Base-by-base conservation (phyloP, 768 basidiomycete species). In the Butyriboletus loyo region DNA sequence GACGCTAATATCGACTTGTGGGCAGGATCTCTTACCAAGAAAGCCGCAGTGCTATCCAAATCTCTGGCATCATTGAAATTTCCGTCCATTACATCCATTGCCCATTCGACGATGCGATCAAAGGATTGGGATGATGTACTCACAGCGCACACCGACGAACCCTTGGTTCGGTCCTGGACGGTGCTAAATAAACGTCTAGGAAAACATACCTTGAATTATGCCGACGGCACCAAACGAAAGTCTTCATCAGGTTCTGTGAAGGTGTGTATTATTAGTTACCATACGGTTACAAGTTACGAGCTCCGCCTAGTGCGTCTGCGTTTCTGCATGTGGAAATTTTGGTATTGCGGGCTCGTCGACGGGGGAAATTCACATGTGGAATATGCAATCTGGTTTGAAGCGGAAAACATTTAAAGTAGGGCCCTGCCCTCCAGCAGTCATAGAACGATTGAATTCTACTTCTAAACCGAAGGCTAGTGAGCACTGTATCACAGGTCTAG, bases 101-200 rank as follows among this genome's bases (percentile, higher is more conserved):
- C 92, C 0, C 87, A 84, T 67, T 93, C 92, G 1, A 78, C 84
- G 1, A 77, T 86, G 1, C 81, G 94, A 25, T 79, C 89, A 9
- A 96, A 93, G 67, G 95, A 99, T 57, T 99, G 97, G 97, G 96
- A 98, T 64, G 94, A 98, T 63, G 86, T 98, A 39, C 68, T 99
- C 6, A 94, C 95, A n/a, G 83, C 84, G 0, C 95, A 98, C 66
- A 74, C 81, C 1, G 91, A 92, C 42, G 94, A 96, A 60, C 77
- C 82, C 4, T 79, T 86, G 50, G 89, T 89, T 2, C 79, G 96
- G 32, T 87, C 92, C 21, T 99, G 96, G 96, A 85, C 84, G 4
- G 88, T 92, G 67, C 75, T 82, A 52, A 83, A 85, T 57, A 96
- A 96, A 73, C 79, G 82, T 46, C 62, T 91, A 8, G 96, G 96